Evolutionary conservation across 345 rosid genomes (phyloP).

Genomic region (Turnera subulata): DNA sequence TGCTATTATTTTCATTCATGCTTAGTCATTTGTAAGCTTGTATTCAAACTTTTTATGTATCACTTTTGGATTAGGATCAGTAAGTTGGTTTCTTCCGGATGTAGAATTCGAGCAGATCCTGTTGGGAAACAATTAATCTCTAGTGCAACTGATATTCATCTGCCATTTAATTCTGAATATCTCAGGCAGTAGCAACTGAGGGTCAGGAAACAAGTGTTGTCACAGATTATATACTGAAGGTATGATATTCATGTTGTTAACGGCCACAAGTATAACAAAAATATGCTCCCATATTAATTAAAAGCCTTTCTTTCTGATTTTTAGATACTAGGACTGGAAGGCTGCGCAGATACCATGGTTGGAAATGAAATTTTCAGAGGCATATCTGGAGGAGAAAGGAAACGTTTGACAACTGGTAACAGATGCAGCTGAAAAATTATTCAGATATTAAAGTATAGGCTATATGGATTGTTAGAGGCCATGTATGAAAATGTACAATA

Average conservation of each 20-base stretch:
- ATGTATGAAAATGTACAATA: background rate
- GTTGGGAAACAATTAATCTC: too few relatives aligned
- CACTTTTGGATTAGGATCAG: too few relatives aligned
- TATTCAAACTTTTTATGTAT: too few relatives aligned
- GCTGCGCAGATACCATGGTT: constrained; percentile 58
- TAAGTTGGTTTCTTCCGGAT: too few relatives aligned
- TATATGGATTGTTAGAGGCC: background rate
- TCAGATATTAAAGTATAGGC: background rate
- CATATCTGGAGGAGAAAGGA: constrained; percentile 78
- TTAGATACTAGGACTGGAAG: constrained; percentile 66
- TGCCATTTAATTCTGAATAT: background rate
- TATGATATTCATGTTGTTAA: constrained; percentile 1
- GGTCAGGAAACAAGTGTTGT: constrained; percentile 59
- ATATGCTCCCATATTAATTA: background rate
- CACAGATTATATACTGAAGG: constrained; percentile 81
- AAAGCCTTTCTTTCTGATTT: constrained; percentile 14
- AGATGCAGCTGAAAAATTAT: background rate
- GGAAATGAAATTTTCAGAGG: constrained; percentile 77
- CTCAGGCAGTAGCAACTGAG: constrained; percentile 45
- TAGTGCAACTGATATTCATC: too few relatives aligned
- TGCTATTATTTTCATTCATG: too few relatives aligned
- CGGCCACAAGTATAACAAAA: background rate
- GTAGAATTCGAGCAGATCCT: too few relatives aligned
- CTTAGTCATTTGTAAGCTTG: too few relatives aligned
- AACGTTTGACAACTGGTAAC: constrained; percentile 70